These are phyloP conservation scores for Neltuma alba DNA, from an alignment of 306 rosid species.

Conservation along the genomic window DNA sequence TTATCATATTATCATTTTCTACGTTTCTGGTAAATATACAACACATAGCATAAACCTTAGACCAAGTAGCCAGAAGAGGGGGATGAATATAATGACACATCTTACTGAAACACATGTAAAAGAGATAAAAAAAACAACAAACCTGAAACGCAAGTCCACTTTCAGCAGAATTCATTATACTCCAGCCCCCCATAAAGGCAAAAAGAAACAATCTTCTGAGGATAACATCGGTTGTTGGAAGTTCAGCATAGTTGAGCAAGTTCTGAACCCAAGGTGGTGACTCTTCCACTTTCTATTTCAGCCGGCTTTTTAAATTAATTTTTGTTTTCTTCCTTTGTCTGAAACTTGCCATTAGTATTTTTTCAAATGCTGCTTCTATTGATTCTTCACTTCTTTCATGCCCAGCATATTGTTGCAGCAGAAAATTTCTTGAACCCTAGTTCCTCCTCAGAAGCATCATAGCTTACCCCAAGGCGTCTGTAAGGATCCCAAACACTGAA, in stretches of 20 bases:
- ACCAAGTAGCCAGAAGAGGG: constrained; percentile 22
- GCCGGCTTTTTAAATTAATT: no score
- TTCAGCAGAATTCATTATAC: constrained; percentile 93
- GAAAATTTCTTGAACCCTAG: no score
- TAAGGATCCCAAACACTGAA: constrained; percentile 85
- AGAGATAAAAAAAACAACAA: constrained; percentile 51
- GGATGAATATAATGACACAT: constrained; percentile 19
- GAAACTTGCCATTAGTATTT: constrained; percentile 85
- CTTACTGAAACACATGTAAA: not conserved
- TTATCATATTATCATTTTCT: not conserved
- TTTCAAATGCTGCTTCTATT: constrained; percentile 93
- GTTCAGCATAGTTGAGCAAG: no score
- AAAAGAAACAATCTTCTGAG: constrained; percentile 90
- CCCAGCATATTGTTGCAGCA: constrained; percentile 78
- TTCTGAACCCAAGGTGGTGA: no score
- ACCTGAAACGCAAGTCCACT: constrained; percentile 99
- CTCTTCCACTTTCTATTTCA: no score
- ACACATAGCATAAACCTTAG: constrained; percentile 4
- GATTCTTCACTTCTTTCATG: constrained; percentile 94
- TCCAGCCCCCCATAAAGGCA: constrained; percentile 97
- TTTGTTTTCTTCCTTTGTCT: constrained; percentile 84
- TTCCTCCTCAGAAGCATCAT: constrained; percentile 67
- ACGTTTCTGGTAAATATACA: constrained; percentile 3
- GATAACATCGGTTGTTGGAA: constrained; percentile 67
- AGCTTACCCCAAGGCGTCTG: constrained; percentile 76